Conservation (phyloP, 805 yeast genomes). For the Kockiozyma suomiensis region DNA sequence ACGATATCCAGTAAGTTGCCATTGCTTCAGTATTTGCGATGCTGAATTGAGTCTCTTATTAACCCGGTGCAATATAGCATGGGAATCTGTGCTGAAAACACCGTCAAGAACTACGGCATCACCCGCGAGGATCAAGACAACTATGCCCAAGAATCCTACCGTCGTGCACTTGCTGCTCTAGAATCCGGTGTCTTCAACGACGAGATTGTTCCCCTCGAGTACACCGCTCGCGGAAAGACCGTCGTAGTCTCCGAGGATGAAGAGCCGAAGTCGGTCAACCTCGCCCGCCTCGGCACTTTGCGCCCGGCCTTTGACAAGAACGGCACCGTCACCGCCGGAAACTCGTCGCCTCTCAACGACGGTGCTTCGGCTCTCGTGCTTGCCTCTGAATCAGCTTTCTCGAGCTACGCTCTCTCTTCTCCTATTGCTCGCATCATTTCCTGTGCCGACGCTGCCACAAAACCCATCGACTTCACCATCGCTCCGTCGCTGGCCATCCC, state of each 20-base stretch:
- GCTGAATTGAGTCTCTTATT: background rate
- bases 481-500: conserved; percentile 94
- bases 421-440: conserved; percentile 76
- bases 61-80: conserved; percentile 49
- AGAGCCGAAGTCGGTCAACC: conserved; percentile 70
- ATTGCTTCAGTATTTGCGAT: background rate
- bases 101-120: conserved; percentile 75
- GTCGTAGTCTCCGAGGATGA: conserved; percentile 71
- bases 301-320: conserved; percentile 89
- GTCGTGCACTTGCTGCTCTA: conserved; percentile 74
- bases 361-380: conserved; percentile 93
- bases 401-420: conserved; percentile 55
- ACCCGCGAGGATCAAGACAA: conserved; percentile 84
- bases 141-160: conserved; percentile 78
- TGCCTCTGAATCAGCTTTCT: conserved; percentile 59
- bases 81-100: conserved; percentile 96
- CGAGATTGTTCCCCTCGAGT: conserved; percentile 81
- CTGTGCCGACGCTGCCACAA: conserved; percentile 95
- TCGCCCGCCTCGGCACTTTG: conserved; percentile 68
- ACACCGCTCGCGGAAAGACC: conserved; percentile 71
- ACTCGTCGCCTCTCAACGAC: conserved; percentile 90
- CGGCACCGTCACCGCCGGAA: conserved; percentile 95
- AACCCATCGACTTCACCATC: conserved; percentile 89
- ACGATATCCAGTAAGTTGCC: conserved; percentile 47
- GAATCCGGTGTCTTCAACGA: conserved; percentile 68